These are phyloP conservation scores for Dryas octopetala DNA, from an alignment of 306 rosid species.

Conservation along the genomic window DNA sequence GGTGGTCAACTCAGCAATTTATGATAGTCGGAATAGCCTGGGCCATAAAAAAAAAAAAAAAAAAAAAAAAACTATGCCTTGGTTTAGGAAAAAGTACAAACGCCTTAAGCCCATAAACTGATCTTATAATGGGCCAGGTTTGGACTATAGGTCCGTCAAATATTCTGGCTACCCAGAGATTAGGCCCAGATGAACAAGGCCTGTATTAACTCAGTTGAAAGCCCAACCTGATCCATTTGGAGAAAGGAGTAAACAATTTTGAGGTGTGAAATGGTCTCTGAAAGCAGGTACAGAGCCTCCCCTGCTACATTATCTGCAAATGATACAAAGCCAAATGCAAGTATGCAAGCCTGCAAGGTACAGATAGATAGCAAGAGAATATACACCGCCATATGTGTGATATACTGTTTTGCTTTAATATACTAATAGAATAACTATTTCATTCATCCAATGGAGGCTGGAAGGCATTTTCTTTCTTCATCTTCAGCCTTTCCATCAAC, in stretches of 20 bases:
- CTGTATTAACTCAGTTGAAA: not conserved
- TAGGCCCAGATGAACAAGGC: not conserved
- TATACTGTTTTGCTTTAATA: not conserved
- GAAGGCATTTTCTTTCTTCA: slow-evolving; percentile 55
- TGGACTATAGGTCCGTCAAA: not conserved
- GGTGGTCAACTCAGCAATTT: too few species aligned
- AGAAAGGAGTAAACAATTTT: not conserved
- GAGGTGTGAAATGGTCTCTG: slow-evolving; percentile 42
- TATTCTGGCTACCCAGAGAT: not conserved
- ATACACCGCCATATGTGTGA: not conserved
- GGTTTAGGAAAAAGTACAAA: too few species aligned
- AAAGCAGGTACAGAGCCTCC: slow-evolving; percentile 19
- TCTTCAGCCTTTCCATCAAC: slow-evolving; percentile 59
- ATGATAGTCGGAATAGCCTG: too few species aligned
- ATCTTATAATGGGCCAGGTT: not conserved
- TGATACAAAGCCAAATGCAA: not conserved
- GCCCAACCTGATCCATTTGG: slow-evolving; percentile 37
- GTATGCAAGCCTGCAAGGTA: not conserved
- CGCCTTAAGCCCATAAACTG: too few species aligned
- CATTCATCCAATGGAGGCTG: slow-evolving; percentile 58
- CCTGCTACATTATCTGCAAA: slow-evolving; percentile 39
- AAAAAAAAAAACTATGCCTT: too few species aligned
- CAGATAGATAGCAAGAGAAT: not conserved
- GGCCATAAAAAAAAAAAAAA: too few species aligned
- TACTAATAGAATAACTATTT: not conserved